Base-by-base conservation (phyloP, 257 asterid species). In the Dorcoceras hygrometricum region DNA sequence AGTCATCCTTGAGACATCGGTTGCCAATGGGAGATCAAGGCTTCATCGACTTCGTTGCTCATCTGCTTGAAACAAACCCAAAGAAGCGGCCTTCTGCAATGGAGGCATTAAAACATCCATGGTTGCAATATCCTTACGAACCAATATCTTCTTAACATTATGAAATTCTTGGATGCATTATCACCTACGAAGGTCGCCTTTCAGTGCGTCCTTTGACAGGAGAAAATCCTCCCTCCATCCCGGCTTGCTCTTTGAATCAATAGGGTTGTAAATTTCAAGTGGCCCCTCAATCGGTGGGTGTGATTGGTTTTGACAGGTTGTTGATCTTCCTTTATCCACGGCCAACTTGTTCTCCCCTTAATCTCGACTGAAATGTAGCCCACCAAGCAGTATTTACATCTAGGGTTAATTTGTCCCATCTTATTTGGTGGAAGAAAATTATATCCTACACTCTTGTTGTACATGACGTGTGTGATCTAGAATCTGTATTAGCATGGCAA, bases 1-100 rank as follows among this genome's bases (percentile, higher is more conserved):
- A 93, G 84, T 83, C 98, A 23, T 89, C 98, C 74, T 78, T 93
- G 57, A 89, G 97, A 71, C 95, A 86, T 82, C 87, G 98, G 20
- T 77, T 89, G 80, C 98, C 98, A 56, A 93, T 93, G 98, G 98
- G 97, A 58, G 97, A 93, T 75, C 98, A 93, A 80, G 97, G 98
- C 24, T 93, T 93, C 80, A 85, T 90, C 1, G 96, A 90, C 80
- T 93, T 89, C 39, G 95, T 87, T 71, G 83, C 74, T 77, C 87
- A 90, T 81, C 83, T 93, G 55, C 96, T 93, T 5, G 97, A 93
- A 79, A 80, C 86, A 31, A 84, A 89, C 83, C 98, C 97, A 9
- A 76, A 76, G 63, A 89, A 81, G 76, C 83, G 98, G 57, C 98
- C 96, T 24, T 86, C 98, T 62, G 98, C 97, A 26, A 70, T 91